A percentile compares a stretch with the other conserved stretches of the same genome.
Evolutionary conservation across 768 basidiomycete species (phyloP).

Genomic region (Amanita brunnescens): DNA sequence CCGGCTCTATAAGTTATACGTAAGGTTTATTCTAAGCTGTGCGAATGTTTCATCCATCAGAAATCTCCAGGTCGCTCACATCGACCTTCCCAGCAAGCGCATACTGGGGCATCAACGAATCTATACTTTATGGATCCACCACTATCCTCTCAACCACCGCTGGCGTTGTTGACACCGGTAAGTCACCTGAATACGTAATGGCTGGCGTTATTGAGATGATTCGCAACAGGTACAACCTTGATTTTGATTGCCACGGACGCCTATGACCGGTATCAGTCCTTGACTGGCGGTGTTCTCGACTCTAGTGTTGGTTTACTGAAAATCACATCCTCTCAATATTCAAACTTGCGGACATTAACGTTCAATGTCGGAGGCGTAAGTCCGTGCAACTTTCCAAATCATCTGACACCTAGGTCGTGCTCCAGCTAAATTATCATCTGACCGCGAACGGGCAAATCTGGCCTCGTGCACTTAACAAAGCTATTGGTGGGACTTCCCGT

Average conservation of each 20-base stretch:
- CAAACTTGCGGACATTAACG: slow-evolving; percentile 42
- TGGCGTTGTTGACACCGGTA: slow-evolving; percentile 55
- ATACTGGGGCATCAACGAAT: slow-evolving; percentile 58
- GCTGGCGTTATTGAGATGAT: neutral
- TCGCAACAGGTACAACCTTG: slow-evolving; percentile 36
- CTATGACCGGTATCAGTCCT: slow-evolving; percentile 31
- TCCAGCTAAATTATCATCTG: slow-evolving; percentile 41
- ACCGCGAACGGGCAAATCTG: slow-evolving; percentile 63
- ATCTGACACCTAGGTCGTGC: slow-evolving; percentile 20
- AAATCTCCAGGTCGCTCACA: slow-evolving; percentile 33
- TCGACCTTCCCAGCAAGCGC: slow-evolving; percentile 32
- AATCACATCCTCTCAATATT: slow-evolving; percentile 43
- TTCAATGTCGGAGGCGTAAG: slow-evolving; percentile 46
- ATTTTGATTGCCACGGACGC: slow-evolving; percentile 39
- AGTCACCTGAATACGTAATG: neutral
- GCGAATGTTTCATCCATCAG: neutral
- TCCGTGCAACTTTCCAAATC: slow-evolving; percentile 11
- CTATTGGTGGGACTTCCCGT: slow-evolving; percentile 42
- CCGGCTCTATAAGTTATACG: slow-evolving; percentile 35
- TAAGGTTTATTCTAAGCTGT: slow-evolving; percentile 12
- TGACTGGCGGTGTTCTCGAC: slow-evolving; percentile 37
- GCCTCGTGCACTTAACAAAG: slow-evolving; percentile 49
- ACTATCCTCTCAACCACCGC: slow-evolving; percentile 38
- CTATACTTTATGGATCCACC: slow-evolving; percentile 38
- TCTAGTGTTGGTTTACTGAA: slow-evolving; percentile 38